These are phyloP conservation scores for Epichloe coenophiala DNA, from an alignment of 2,329 filamentous ascomycete species.

Conservation along the genomic window DNA sequence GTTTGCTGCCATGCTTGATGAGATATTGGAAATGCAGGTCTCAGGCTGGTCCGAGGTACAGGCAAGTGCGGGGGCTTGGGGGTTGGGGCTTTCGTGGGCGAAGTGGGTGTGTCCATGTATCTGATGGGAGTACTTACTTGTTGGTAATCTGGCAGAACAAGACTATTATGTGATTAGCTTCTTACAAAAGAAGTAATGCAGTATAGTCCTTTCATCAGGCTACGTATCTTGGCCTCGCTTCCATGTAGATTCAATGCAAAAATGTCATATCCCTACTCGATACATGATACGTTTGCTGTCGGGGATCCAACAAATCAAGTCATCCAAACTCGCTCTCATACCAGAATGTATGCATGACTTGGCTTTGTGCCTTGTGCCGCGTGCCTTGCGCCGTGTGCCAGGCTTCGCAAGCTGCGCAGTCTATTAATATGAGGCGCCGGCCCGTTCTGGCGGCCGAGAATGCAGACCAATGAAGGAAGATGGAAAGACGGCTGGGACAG, in stretches of 20 bases:
- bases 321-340: no score
- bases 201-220: background rate
- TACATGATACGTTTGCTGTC: no score
- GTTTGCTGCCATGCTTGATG: background rate
- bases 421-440: constrained; percentile 1
- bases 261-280: no score
- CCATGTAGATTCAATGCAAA: background rate
- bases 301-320: no score
- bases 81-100: background rate
- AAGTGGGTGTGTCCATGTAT: no score
- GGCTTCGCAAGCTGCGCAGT: background rate
- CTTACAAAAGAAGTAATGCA: background rate
- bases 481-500: background rate
- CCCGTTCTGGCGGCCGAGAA: background rate
- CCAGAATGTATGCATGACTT: no score
- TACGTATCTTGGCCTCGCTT: background rate
- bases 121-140: no score
- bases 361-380: no score
- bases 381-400: no score
- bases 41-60: background rate
- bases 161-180: background rate
- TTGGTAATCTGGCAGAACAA: no score
- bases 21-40: background rate
- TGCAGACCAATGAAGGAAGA: background rate
- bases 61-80: background rate